These are phyloP conservation scores for Cucurbita argyrosperma DNA, from an alignment of 306 rosid genomes.

Conservation along the genomic window DNA sequence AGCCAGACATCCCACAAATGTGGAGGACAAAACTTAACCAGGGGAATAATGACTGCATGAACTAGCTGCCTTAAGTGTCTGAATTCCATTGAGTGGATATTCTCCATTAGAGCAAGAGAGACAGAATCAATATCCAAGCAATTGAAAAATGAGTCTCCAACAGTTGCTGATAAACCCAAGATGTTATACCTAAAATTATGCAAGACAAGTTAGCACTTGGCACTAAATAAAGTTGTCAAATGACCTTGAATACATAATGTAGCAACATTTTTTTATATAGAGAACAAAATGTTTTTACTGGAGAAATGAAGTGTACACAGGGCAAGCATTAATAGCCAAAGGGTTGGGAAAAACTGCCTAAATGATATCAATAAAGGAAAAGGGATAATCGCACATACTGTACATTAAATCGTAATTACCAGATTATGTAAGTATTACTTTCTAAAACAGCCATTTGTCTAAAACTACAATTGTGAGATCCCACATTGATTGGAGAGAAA, in stretches of 20 bases:
- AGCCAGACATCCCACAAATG: constrained; percentile 87
- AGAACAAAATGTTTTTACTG: neutral
- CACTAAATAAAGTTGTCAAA: neutral
- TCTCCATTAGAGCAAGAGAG: constrained; percentile 70
- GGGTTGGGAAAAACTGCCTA: neutral
- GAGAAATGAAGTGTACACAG: neutral
- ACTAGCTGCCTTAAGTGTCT: constrained; percentile 85
- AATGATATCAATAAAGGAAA: neutral
- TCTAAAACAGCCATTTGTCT: neutral
- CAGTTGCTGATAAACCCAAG: constrained; percentile 76
- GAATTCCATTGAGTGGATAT: constrained; percentile 90
- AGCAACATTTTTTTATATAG: neutral
- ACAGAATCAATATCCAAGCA: constrained; percentile 50
- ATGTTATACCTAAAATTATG: constrained; percentile 55
- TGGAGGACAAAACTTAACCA: constrained; percentile 65
- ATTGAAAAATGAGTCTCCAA: constrained; percentile 75
- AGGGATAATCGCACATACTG: neutral
- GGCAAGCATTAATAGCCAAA: neutral
- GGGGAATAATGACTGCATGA: constrained; percentile 69
- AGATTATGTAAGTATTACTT: neutral
- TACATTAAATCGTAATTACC: neutral
- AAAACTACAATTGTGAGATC: neutral
- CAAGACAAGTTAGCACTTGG: constrained; percentile 9
- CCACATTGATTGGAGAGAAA: too few species aligned
- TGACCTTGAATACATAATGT: neutral